These are phyloP conservation scores for Gossypium mustelinum DNA, from an alignment of 345 rosid species.

Conservation along the genomic window DNA sequence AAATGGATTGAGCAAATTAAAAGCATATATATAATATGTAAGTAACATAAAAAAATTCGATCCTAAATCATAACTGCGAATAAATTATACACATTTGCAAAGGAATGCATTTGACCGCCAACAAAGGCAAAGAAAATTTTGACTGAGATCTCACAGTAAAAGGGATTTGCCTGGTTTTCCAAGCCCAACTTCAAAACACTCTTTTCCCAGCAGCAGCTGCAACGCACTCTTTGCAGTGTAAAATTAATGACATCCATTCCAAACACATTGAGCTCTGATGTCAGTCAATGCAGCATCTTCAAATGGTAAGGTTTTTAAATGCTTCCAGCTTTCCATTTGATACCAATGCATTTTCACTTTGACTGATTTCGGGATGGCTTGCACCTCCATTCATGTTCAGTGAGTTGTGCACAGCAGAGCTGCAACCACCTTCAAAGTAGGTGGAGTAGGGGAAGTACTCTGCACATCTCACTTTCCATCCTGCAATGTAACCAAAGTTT, in stretches of 20 bases:
- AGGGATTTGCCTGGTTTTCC: not conserved
- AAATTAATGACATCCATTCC: not conserved
- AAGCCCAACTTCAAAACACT: not conserved
- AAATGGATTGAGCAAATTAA: conserved; percentile 17
- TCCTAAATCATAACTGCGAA: conserved; percentile 24
- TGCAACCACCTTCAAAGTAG: conserved; percentile 67
- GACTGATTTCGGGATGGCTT: conserved; percentile 35
- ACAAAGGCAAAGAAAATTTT: conserved; percentile 16
- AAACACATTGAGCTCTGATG: conserved; percentile 8
- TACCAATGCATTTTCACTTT: conserved; percentile 33
- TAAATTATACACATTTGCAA: conserved; percentile 55
- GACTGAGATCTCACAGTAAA: conserved; percentile 4
- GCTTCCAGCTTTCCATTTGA: conserved; percentile 77
- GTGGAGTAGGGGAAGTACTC: conserved; percentile 68
- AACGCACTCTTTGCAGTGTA: not conserved
- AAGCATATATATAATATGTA: not conserved
- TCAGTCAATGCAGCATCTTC: conserved; percentile 21
- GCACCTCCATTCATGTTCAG: conserved; percentile 55
- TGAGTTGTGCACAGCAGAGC: conserved; percentile 55
- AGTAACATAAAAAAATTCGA: conserved; percentile 4
- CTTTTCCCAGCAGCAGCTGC: not conserved
- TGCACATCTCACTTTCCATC: conserved; percentile 78
- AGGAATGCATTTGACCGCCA: conserved; percentile 33
- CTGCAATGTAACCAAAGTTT: conserved; percentile 35
- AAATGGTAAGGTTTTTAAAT: conserved; percentile 49